Percentiles rank a stretch among this genome's conserved stretches.
These are phyloP conservation scores for Xylariomycetidae sp. DNA, from an alignment of 2,329 filamentous ascomycete genomes.

Conservation along the genomic window DNA sequence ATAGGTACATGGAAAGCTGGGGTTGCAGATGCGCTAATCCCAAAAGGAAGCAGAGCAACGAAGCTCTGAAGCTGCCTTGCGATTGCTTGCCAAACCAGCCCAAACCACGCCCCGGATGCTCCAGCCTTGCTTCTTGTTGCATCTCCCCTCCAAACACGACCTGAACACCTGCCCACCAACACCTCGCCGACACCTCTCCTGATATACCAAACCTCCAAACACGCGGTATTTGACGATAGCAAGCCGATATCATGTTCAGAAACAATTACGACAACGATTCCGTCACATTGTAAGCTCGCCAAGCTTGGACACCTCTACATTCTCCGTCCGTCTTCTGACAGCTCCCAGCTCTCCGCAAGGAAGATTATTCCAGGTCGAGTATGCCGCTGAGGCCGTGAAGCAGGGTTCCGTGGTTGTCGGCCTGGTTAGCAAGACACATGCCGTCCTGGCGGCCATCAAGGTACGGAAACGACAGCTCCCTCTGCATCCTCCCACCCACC, in stretches of 20 bases:
- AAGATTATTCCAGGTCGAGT: conserved; percentile 99
- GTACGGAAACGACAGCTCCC: conserved; percentile 38
- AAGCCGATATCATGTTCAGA: conserved; percentile 73
- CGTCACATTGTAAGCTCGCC: conserved; percentile 81
- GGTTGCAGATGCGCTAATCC: conserved; percentile 17
- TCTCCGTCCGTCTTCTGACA: conserved; percentile 16
- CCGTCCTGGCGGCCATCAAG: conserved; percentile 94
- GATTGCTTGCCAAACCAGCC: conserved; percentile 12
- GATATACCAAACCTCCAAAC: conserved; percentile 1
- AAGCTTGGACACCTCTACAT: conserved; percentile 6
- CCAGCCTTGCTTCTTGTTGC: conserved; percentile 19
- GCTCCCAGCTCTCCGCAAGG: conserved; percentile 84
- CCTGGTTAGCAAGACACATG: conserved; percentile 95
- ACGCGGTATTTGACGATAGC: background rate
- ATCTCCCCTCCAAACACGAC: conserved; percentile 10
- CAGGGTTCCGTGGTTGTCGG: conserved; percentile 97
- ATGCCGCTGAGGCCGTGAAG: conserved; percentile 97
- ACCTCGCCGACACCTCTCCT: conserved; percentile 6
- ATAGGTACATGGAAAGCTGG: conserved; percentile 4
- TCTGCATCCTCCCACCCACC: background rate
- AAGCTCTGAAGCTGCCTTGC: conserved; percentile 28
- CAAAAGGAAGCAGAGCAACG: conserved; percentile 21
- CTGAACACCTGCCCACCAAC: conserved; percentile 9
- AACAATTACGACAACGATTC: conserved; percentile 99
- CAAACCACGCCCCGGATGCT: conserved; percentile 8